Evolutionary conservation across 148 eudicot species (phyloP), one percentile per base, ranked within the genome.

Genomic region (Arctostaphylos glauca): DNA sequence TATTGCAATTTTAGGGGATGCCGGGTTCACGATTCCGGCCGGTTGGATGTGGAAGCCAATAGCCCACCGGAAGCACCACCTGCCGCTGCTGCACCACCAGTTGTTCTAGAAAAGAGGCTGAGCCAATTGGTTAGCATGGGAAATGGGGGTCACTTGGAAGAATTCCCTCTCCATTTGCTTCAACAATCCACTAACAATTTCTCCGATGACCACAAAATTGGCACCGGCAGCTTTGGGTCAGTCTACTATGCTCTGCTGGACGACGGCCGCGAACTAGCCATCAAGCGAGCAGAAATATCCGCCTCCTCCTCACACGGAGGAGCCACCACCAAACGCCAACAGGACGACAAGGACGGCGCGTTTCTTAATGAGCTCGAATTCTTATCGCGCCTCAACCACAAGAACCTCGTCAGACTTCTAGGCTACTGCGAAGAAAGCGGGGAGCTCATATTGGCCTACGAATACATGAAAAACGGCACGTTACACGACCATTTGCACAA

Each of bases 1-100:
- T 84, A 75, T 58, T 83, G 87, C 74, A 85, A 84, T 3, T 54
- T 81, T 2, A 83, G 87, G 38, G 91, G 90, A 3, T 87, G 91
- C 67, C 91, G 94, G 1, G 92, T 95, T 55, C 96, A 95, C 50
- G 96, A 95, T 50, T 95, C 98, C 10, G 98, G 98, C 2, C 93
- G 86, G 0, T 67, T 95, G 76, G 98, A 95, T 16, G 71, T 84
- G 44, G 76, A 78, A 43, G 84, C 47, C 59, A 48, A 59, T 0
- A 4, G 5, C 15, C 62, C 12, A 31, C 19, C 64, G 54, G 48
- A 54, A 43, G 43, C 77, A 15, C 75, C 55, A 47, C 18, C 82
- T 6, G 56, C 67, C 10, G 62, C 62, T 2, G 21, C 46, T 4
- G 46, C 62, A 13, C 18, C 31, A 58, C 31, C 70, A 53, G 88